phyloP scores from a whole-genome alignment of 306 rosid species.

The Ceratonia siliqua region DNA sequence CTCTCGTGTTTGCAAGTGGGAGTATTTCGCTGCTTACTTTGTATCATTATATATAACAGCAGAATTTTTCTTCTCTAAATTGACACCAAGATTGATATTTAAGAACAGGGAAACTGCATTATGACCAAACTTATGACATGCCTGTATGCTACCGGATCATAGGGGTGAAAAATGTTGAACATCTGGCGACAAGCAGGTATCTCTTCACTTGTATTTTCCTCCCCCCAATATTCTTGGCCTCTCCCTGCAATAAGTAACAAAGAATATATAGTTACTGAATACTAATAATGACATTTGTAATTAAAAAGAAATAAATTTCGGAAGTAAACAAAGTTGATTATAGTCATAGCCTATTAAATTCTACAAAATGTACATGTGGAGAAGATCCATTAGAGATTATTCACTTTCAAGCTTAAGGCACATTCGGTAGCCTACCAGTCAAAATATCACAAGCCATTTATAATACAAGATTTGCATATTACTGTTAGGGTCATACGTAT shows the following conservation, averaged over 20 bases:
- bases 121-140: slow-evolving; percentile 37
- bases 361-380: background rate
- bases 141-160: slow-evolving; percentile 99
- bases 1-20: too few species aligned
- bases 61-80: too few species aligned
- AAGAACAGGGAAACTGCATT: background rate
- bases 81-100: too few species aligned
- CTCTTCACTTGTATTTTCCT: slow-evolving; percentile 80
- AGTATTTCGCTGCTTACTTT: too few species aligned
- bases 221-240: slow-evolving; percentile 90
- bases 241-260: slow-evolving; percentile 57
- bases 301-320: background rate
- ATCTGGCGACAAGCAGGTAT: slow-evolving; percentile 93
- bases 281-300: slow-evolving; percentile 8
- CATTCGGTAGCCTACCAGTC: background rate
- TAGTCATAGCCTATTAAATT: background rate
- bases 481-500: background rate
- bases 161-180: slow-evolving; percentile 98
- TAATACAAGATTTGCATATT: background rate
- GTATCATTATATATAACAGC: too few species aligned
- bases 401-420: background rate
- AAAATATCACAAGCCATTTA: background rate
- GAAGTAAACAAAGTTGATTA: background rate
- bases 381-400: background rate
- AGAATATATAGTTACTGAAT: background rate